Conservation (phyloP, 148 eudicot genomes). For the Rhododendron simsii region DNA sequence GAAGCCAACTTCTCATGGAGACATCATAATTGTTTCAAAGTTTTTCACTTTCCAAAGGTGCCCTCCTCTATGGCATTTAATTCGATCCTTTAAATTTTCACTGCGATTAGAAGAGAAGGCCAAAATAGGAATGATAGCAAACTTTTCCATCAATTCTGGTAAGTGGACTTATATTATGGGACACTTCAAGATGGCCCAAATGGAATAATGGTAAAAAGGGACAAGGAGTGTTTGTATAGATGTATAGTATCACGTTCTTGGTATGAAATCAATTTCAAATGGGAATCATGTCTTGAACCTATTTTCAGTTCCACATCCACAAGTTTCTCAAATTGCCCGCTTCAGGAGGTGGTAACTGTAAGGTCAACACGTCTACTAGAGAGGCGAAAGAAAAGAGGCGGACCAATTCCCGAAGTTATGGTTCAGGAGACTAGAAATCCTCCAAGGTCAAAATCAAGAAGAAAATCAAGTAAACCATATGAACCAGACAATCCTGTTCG, state of each 20-base stretch:
- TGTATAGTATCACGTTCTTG: background rate
- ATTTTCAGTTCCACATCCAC: conserved; percentile 31
- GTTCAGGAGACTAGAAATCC: conserved; percentile 31
- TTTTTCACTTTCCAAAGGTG: background rate
- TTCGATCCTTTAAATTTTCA: background rate
- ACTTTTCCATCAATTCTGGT: background rate
- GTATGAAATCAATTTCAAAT: background rate
- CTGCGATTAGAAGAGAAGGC: background rate
- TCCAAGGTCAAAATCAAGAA: conserved; percentile 23
- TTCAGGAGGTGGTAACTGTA: conserved; percentile 42
- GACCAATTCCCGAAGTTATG: conserved; percentile 31
- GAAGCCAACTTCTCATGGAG: background rate
- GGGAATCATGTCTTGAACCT: conserved; percentile 9
- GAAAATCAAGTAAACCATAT: conserved; percentile 32
- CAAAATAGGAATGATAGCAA: background rate
- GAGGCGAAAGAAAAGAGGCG: conserved; percentile 64
- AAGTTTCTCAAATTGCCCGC: conserved; percentile 19
- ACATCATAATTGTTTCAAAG: background rate
- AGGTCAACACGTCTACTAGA: conserved; percentile 77
- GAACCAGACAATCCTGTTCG: conserved; percentile 74
- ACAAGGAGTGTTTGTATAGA: background rate
- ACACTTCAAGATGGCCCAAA: background rate
- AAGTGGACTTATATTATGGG: background rate
- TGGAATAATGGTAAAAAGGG: background rate
- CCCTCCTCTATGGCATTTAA: background rate